Conservation (phyloP, 495 filamentous ascomycete species). For the Gamarada debralockiae region DNA sequence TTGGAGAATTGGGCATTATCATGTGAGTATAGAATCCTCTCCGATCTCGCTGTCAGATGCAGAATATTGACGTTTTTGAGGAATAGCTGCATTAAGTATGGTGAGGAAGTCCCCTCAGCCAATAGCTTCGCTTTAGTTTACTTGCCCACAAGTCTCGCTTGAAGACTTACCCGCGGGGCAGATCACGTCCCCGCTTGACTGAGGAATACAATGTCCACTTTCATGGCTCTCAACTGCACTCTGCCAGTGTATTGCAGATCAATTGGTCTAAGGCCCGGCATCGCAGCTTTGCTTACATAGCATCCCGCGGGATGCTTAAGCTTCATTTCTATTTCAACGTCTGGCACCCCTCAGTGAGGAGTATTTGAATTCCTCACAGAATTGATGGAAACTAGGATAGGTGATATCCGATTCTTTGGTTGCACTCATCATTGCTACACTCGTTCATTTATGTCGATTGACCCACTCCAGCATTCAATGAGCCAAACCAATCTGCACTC, state of each 20-base stretch:
- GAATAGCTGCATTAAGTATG: background rate
- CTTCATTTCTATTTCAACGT: constrained; percentile 4
- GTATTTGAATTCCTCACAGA: background rate
- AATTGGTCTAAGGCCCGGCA: background rate
- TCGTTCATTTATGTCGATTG: constrained; percentile 9
- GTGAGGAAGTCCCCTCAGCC: background rate
- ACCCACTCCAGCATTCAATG: constrained; percentile 3
- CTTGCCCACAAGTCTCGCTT: too few species aligned
- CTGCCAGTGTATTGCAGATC: constrained; percentile 2
- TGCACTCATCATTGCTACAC: background rate
- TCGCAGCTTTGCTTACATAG: constrained; percentile 2
- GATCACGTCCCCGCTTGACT: too few species aligned
- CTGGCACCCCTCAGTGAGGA: background rate
- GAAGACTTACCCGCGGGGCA: too few species aligned
- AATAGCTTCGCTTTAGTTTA: background rate
- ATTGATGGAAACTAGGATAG: background rate
- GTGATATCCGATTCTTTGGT: background rate
- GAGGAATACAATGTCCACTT: background rate
- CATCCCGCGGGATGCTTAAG: background rate
- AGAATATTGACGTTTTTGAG: background rate
- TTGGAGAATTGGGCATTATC: background rate
- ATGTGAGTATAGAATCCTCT: background rate
- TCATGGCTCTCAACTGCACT: too few species aligned
- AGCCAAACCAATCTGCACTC: background rate
- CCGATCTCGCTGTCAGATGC: constrained; percentile 9